Conservation (phyloP, 2,329 filamentous ascomycete species). For the Phyllosticta citriasiana region DNA sequence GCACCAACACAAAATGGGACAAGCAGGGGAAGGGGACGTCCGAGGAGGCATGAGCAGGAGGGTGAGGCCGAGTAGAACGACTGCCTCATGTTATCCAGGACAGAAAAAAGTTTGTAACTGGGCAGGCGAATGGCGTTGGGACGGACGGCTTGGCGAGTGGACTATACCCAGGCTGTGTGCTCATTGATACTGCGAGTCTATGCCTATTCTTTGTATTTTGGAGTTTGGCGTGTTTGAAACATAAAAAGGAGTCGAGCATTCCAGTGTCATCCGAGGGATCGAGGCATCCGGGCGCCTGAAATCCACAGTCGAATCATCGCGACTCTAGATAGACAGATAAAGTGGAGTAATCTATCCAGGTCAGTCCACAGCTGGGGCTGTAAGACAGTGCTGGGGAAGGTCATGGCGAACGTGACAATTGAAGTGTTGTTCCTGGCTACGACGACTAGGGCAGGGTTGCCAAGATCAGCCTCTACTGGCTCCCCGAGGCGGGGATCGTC, state of each 20-base stretch:
- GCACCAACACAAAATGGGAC: neutral
- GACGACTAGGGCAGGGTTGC: neutral
- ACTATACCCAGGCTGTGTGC: neutral
- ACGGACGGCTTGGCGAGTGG: neutral
- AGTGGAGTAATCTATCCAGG: neutral
- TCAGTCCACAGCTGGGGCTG: no score
- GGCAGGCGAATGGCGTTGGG: constrained; percentile 6
- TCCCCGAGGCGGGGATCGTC: neutral
- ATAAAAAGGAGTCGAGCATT: neutral
- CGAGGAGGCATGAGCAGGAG: neutral
- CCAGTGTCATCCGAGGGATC: neutral
- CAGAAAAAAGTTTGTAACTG: neutral
- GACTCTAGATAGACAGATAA: neutral
- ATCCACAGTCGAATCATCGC: neutral
- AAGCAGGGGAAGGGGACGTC: neutral
- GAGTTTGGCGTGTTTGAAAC: neutral
- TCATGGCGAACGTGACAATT: neutral
- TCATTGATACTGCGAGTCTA: neutral
- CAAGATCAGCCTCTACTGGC: neutral
- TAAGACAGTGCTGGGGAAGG: neutral
- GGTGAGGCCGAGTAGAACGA: constrained; percentile 4
- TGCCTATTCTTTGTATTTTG: neutral
- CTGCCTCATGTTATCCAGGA: neutral
- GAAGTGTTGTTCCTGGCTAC: neutral
- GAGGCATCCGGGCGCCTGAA: neutral